Evolutionary conservation across 208 protist genomes (phyloP).

Genomic region (Naegleria lovaniensis): DNA sequence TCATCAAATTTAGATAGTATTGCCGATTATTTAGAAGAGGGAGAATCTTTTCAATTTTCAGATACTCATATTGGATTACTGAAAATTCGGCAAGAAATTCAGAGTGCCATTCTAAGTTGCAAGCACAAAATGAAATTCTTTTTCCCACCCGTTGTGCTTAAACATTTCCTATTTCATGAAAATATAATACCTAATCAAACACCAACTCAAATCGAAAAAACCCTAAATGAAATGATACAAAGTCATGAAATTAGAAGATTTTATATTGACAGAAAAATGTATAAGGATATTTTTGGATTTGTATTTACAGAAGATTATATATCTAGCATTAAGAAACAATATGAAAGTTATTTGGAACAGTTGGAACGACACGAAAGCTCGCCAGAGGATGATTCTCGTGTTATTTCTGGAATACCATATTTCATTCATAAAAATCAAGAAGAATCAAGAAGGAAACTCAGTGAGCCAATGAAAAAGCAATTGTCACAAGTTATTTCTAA

Average conservation of each 20-base stretch:
- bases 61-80: not conserved
- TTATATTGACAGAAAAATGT: not conserved
- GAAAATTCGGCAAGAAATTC: not conserved
- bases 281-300: not conserved
- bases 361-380: not conserved
- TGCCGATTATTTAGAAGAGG: not conserved
- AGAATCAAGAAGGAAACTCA: not conserved
- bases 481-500: not conserved
- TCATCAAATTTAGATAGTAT: too few relatives aligned
- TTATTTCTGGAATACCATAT: not conserved
- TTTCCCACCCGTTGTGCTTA: not conserved
- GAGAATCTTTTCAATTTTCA: not conserved
- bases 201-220: not conserved
- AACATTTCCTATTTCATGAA: not conserved
- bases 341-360: not conserved
- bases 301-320: not conserved
- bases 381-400: not conserved
- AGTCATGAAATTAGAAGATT: not conserved
- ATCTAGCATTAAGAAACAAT: not conserved
- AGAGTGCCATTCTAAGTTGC: not conserved
- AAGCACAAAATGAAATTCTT: not conserved
- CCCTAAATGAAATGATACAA: not conserved
- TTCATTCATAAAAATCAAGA: not conserved
- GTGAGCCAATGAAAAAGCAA: not conserved
- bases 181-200: not conserved